Evolutionary conservation across 305 asterid species (phyloP).

Genomic region (Withania somnifera): DNA sequence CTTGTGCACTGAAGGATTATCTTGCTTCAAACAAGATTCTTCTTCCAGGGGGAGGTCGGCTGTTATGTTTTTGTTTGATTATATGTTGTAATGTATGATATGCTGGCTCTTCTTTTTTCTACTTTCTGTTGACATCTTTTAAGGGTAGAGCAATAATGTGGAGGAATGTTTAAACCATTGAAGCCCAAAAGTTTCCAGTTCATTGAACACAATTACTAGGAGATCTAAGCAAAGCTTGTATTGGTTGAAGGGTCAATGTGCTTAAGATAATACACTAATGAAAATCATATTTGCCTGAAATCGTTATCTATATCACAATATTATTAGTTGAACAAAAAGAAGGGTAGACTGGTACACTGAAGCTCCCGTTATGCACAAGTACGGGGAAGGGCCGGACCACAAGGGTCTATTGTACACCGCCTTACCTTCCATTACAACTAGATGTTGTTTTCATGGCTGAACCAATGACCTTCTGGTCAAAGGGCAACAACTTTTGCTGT

Average conservation of each 20-base stretch:
- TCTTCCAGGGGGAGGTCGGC: too few relatives aligned
- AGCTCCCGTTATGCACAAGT: too few relatives aligned
- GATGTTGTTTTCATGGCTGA: too few relatives aligned
- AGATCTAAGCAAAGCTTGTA: neutral
- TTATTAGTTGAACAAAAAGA: neutral
- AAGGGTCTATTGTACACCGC: too few relatives aligned
- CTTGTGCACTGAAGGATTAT: too few relatives aligned
- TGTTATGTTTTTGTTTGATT: too few relatives aligned
- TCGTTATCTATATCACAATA: neutral
- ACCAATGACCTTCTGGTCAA: too few relatives aligned
- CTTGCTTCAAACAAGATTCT: too few relatives aligned
- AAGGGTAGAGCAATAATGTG: neutral
- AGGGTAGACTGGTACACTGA: too few relatives aligned
- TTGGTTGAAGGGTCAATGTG: neutral
- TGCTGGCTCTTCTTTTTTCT: neutral
- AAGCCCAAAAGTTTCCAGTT: neutral
- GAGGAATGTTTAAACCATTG: neutral
- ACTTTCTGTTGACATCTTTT: neutral
- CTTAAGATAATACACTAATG: neutral
- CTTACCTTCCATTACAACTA: too few relatives aligned
- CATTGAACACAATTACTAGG: neutral
- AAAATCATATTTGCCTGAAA: neutral
- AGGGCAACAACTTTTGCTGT: too few relatives aligned
- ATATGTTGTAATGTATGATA: neutral
- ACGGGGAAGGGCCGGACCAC: too few relatives aligned